Base-by-base conservation (phyloP, 176 grass and related monocot species). In the Thinopyrum elongatum region DNA sequence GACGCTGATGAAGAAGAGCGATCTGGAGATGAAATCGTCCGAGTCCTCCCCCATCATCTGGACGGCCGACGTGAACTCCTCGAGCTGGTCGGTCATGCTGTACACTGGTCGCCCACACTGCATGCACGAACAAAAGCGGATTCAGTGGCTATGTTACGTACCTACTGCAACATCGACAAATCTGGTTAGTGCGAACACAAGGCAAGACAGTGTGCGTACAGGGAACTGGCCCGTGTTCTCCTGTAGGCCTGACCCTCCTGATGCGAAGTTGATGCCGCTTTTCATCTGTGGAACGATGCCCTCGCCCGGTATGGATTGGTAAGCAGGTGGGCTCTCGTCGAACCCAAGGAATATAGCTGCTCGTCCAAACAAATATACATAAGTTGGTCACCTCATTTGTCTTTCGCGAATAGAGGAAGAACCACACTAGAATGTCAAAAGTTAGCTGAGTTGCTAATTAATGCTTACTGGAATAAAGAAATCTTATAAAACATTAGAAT, bases 261-360 rank as follows among this genome's bases (percentile, higher is more conserved):
- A 98, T 10, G 96, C 96, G 17, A 95, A 98, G 90, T 88, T 98
- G 76, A 90, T 82, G 55, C 96, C 96, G 36, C 33, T 85, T 16
- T 57, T 86, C 88, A 88, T 93, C 81, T 51, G 86, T 3, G 74
- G 14, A 74, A 90, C 29, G 69, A 79, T 76, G 41, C 35, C 53
- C 26, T 76, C 80, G 1, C 81, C 36, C 15, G 55, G 26, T 41
- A 98, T 68, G 17, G 92, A 95, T 13, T 89, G 82, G 83, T 74
- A 94, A 42, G 96, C 79, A 9, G 81, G 96, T 1, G 96, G 96
- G 79, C 96, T 98, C 84, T 89, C 68, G 8, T 17, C 58, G 10
- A 98, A 98, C 0, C 94, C 92, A 88, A 95, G 87, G 38, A 14
- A 85, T 74, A 86, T 62, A 61, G 88, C 90, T 95, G 63, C 42